Conservation (phyloP, 352 stramenopile species). For the Thalassiosira mediterranea region DNA sequence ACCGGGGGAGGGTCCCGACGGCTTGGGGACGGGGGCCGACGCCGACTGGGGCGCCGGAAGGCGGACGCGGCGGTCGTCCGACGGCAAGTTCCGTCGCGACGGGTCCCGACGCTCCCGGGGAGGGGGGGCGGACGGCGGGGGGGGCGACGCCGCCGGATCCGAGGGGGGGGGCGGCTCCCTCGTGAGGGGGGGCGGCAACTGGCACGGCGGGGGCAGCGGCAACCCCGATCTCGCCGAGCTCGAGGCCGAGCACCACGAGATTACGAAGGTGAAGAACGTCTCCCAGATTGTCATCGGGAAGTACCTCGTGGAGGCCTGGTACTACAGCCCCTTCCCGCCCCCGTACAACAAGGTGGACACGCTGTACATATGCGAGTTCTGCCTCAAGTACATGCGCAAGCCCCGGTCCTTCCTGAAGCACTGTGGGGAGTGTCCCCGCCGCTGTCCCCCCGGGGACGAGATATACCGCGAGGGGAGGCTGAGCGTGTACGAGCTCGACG, state of each 20-base stretch:
- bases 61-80: background rate
- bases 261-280: conserved; percentile 93
- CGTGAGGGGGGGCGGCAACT: conserved; percentile 61
- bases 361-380: conserved; percentile 91
- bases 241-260: conserved; percentile 90
- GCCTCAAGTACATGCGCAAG: conserved; percentile 89
- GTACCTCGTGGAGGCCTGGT: conserved; percentile 91
- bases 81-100: background rate
- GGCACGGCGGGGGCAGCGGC: conserved; percentile 57
- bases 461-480: conserved; percentile 95
- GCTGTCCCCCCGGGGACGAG: conserved; percentile 85
- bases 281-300: conserved; percentile 86
- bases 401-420: conserved; percentile 78
- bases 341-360: conserved; percentile 84
- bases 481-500: conserved; percentile 97
- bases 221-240: conserved; percentile 83
- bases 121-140: background rate
- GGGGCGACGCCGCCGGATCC: conserved; percentile 2
- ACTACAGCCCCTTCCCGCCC: conserved; percentile 89
- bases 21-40: background rate
- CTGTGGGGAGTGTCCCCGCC: conserved; percentile 51
- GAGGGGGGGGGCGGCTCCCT: conserved; percentile 7
- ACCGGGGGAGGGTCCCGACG: background rate
- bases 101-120: background rate
- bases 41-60: background rate